Evolutionary conservation across 805 yeast genomes (phyloP), one percentile per base, ranked within the genome.

Genomic region (Candida andamanensis): DNA sequence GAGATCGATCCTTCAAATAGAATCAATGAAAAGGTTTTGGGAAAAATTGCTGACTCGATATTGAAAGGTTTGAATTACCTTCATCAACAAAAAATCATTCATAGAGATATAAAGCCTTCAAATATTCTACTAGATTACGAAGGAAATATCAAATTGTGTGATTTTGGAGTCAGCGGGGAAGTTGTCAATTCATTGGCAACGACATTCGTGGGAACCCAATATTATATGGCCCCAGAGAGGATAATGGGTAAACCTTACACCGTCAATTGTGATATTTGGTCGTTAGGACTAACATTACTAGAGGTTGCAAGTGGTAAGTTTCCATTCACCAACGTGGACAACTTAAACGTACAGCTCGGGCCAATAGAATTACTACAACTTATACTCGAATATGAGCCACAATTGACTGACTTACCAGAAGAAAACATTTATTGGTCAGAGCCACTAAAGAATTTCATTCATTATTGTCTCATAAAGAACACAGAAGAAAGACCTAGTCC

Each of bases 191-290:
- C 96, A 0, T 65, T 92, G 28, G 97, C 97, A 1, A 85, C 95
- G 1, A 92, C 98, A 0, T 92, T 89, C 52, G 92, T 96, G 0
- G 98, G 98, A 2, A 92, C 98, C 0, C 89, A 95, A 8, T 90
- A 85, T 54, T 92, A 92, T 57, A 92, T 92, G 98, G 97, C 98
- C 0, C 98, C 98, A 0, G 98, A 92, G 57, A 72, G 98, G 46
- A 90, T 92, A 31, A 85, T 85, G 63, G 97, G 96, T 17, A 90
- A 86, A 50, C 92, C 96, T 1, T 92, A 92, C 52, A 82, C 95
- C 8, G 96, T 90, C 3, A 85, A 95, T 4, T 80, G 94, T 47
- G 98, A 92, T 54, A 90, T 92, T 11, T 92, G 98, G 98, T 87
- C 97, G 1, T 60, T 92, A 19, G 98, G 98, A 0, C 66, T 92